Evolutionary conservation across 2,329 filamentous ascomycete genomes (phyloP).

Genomic region (Colletotrichum eleusines): DNA sequence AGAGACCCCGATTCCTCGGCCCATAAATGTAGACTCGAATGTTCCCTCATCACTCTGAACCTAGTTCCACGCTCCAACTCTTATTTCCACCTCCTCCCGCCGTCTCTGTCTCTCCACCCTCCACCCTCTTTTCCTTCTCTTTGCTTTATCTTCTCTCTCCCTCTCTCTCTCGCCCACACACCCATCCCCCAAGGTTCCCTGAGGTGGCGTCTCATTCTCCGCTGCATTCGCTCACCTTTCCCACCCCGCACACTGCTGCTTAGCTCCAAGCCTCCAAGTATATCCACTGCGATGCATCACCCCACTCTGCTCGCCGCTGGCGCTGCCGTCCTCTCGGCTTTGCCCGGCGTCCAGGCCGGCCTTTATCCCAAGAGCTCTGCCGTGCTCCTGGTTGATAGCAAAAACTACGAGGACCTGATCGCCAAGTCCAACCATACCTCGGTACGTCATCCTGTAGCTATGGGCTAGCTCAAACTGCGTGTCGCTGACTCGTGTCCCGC

Average conservation of each 20-base stretch:
- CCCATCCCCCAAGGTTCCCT: background rate
- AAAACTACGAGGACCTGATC: slow-evolving; percentile 85
- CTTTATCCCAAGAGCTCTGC: slow-evolving; percentile 90
- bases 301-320: slow-evolving; percentile 65
- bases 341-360: slow-evolving; percentile 75
- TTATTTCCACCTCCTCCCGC: background rate
- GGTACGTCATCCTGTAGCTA: slow-evolving; percentile 59
- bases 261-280: too few relatives aligned
- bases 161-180: background rate
- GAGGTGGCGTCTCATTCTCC: slow-evolving; percentile 37
- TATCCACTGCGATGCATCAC: slow-evolving; percentile 63
- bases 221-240: slow-evolving; percentile 28
- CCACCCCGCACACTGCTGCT: slow-evolving; percentile 28
- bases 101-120: background rate
- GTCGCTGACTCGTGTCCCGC: slow-evolving; percentile 19
- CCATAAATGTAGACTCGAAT: slow-evolving; percentile 21
- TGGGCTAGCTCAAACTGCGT: background rate
- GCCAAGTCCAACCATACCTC: slow-evolving; percentile 91
- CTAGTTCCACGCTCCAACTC: slow-evolving; percentile 18
- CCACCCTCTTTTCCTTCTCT: background rate
- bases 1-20: background rate
- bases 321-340: slow-evolving; percentile 72
- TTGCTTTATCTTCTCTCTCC: too few relatives aligned
- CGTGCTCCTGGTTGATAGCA: slow-evolving; percentile 84
- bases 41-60: slow-evolving; percentile 10